Base-by-base conservation (phyloP, 257 asterid genomes). In the Plectranthus barbatus region DNA sequence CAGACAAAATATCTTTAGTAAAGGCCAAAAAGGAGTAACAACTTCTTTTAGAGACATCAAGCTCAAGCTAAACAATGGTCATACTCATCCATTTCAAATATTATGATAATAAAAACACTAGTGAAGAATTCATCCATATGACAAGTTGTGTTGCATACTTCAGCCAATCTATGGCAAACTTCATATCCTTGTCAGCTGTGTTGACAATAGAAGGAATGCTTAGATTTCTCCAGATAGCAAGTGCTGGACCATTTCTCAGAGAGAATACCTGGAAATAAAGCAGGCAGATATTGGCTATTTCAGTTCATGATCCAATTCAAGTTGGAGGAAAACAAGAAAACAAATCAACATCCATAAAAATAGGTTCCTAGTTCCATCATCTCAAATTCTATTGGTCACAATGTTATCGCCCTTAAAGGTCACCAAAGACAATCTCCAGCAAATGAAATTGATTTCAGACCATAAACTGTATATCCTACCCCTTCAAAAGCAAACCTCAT, bases 141-240 rank as follows among this genome's bases (percentile, higher is more conserved):
- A 69, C 7, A 68, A 56, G 36, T 13, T 24, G 11, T 17, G n/a
- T 36, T 64, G 37, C 97, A 67, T 86, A 93, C 99, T 82, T 84
- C 58, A 93, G 83, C 99, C 99, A 93, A 74, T 93, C 99, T 62
- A 90, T 66, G 52, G 70, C 56, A 62, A 69, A 78, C 78, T 75
- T 75, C 81, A 49, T 56, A 71, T 70, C 75, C 72, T 80, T 79
- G 11, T 77, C 76, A 24, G 74, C 68, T 49, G 74, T 45, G 61
- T 77, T 68, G 58, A 87, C 78, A 42, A 58, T 74, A 40, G 80
- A 56, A 55, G 83, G 82, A 83, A 80, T 46, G 45, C 88, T 90
- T 5, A 66, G 21, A 62, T 83, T 73, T 62, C 70, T 81, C 99
- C 99, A 93, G 41, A 81, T 44, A 64, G 76, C 74, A 62, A 53